Evolutionary conservation across 192 early-diverging fungal species (phyloP).

Genomic region (Paraglomus occultum): DNA sequence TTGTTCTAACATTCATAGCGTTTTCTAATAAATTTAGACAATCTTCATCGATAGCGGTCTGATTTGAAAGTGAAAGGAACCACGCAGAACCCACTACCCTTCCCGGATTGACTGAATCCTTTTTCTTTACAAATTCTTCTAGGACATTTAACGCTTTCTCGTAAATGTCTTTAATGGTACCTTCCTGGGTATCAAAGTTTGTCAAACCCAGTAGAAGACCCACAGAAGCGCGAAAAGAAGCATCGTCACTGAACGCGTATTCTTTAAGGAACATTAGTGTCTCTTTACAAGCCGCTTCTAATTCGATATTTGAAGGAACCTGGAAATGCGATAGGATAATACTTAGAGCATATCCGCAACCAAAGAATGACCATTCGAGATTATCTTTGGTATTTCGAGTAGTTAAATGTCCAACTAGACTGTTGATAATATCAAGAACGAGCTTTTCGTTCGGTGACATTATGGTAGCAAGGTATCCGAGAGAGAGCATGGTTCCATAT

Average conservation of each 20-base stretch:
- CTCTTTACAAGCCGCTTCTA: conserved; percentile 34
- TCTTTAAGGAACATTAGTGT: conserved; percentile 30
- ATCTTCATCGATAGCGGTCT: conserved; percentile 7
- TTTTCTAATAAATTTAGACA: conserved; percentile 29
- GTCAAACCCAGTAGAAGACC: conserved; percentile 40
- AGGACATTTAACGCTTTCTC: conserved; percentile 9
- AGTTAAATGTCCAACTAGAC: conserved; percentile 32
- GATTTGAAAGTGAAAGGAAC: conserved; percentile 17
- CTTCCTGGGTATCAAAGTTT: conserved; percentile 24
- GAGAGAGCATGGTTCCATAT: conserved; percentile 37
- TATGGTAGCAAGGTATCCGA: conserved; percentile 40
- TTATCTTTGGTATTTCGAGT: conserved; percentile 11
- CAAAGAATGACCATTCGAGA: conserved; percentile 40
- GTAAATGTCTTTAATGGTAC: background rate
- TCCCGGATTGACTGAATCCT: background rate
- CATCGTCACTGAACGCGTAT: conserved; percentile 25
- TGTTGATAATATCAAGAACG: conserved; percentile 30
- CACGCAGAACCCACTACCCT: conserved; percentile 18
- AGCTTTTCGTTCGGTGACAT: conserved; percentile 42
- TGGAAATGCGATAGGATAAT: conserved; percentile 36
- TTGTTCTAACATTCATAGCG: conserved; percentile 7
- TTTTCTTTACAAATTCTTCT: conserved; percentile 13
- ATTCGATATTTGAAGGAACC: conserved; percentile 30
- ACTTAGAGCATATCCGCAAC: conserved; percentile 40
- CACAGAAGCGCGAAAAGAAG: conserved; percentile 29